Conservation (phyloP, 768 basidiomycete genomes). For the Kwoniella sp. region DNA sequence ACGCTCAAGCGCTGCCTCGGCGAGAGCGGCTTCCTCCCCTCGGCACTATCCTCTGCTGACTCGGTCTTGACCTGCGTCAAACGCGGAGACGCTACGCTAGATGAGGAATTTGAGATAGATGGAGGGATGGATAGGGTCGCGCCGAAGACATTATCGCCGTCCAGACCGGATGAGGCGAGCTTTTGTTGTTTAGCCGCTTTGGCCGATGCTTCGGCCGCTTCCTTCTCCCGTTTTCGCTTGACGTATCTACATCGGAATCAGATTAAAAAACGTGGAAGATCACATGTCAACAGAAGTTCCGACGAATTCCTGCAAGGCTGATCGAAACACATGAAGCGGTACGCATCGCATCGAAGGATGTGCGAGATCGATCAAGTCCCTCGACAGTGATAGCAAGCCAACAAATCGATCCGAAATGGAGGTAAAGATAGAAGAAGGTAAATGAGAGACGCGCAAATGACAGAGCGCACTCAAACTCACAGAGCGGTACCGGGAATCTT, state of each 20-base stretch:
- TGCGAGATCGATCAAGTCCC: too few relatives aligned
- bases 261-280: background rate
- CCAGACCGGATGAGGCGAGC: conserved; percentile 16
- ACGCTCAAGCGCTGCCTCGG: conserved; percentile 27
- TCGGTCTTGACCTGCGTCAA: background rate
- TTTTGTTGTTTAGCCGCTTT: conserved; percentile 44
- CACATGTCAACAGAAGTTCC: background rate
- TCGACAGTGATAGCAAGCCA: too few relatives aligned
- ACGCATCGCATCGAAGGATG: too few relatives aligned
- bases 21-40: conserved; percentile 28
- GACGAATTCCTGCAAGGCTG: too few relatives aligned
- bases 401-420: too few relatives aligned
- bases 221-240: conserved; percentile 53
- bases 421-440: background rate
- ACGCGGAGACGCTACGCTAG: background rate
- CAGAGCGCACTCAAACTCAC: background rate
- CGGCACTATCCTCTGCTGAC: background rate
- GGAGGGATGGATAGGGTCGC: conserved; percentile 20
- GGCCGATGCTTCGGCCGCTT: conserved; percentile 45
- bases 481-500: conserved; percentile 78
- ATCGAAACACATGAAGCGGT: too few relatives aligned
- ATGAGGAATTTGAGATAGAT: background rate
- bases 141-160: conserved; percentile 47
- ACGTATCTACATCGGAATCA: conserved; percentile 47
- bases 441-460: conserved; percentile 49